Percentiles rank a stretch among this genome's conserved stretches.
phyloP scores from a whole-genome alignment of 2,329 filamentous ascomycete genomes.

The Coleophoma eucalyptorum region DNA sequence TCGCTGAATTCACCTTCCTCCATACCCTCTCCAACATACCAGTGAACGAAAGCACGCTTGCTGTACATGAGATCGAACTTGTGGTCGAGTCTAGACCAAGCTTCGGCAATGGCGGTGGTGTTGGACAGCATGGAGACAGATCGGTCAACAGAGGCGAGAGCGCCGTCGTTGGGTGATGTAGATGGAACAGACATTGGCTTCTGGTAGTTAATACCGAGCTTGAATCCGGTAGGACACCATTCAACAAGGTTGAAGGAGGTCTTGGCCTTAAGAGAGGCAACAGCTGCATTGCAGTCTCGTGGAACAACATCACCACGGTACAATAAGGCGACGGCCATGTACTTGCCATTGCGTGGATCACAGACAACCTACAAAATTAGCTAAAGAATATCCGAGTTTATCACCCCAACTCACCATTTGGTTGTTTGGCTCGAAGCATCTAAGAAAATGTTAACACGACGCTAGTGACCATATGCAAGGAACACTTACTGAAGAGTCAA shows the following conservation, averaged over 20 bases:
- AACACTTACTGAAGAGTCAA: slow-evolving; percentile 56
- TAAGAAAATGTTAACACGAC: slow-evolving; percentile 8
- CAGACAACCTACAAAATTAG: slow-evolving; percentile 29
- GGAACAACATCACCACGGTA: slow-evolving; percentile 65
- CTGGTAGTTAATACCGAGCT: slow-evolving; percentile 66
- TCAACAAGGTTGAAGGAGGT: slow-evolving; percentile 62
- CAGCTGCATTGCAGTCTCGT: slow-evolving; percentile 55
- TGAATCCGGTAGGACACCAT: slow-evolving; percentile 68
- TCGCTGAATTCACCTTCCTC: slow-evolving; percentile 67
- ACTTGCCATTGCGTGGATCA: slow-evolving; percentile 63
- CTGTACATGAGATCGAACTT: slow-evolving; percentile 70
- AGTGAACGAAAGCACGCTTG: slow-evolving; percentile 68
- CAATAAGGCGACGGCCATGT: slow-evolving; percentile 64
- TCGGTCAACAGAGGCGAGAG: slow-evolving; percentile 49
- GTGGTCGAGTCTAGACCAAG: slow-evolving; percentile 60
- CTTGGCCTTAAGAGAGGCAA: slow-evolving; percentile 61
- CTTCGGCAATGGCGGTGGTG: slow-evolving; percentile 63
- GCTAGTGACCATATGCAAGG: neutral
- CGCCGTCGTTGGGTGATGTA: slow-evolving; percentile 31
- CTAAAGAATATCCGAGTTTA: too few relatives aligned
- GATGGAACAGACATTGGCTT: slow-evolving; percentile 48
- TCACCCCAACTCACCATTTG: slow-evolving; percentile 55
- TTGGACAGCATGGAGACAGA: slow-evolving; percentile 62
- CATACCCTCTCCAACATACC: slow-evolving; percentile 70
- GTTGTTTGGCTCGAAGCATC: slow-evolving; percentile 63